Base-by-base conservation (phyloP, 805 yeast species). In the Candida bentonensis region DNA sequence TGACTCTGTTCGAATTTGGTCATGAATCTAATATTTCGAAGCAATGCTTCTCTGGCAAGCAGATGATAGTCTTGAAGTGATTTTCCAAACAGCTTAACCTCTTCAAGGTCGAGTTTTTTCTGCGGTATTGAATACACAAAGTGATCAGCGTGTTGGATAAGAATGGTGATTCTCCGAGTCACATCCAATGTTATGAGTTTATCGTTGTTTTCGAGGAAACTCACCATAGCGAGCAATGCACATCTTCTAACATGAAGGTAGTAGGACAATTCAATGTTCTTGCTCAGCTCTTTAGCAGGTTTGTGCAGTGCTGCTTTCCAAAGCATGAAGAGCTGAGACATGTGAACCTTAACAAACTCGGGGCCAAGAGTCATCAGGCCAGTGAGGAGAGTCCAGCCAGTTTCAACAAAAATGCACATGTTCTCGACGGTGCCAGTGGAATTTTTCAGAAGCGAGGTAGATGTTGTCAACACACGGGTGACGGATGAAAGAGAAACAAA, bases 351-450 rank as follows among this genome's bases (percentile, higher is more conserved):
- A 28, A 82, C 63, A 45, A 74, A 72, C 21, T 66, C 62, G 15
- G 70, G 69, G 28, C 80, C 82, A 0, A 74, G 72, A 42, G 77
- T 72, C 68, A 82, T 73, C 3, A 81, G 58, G 2, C 89, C 89
- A 47, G 69, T 65, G 21, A 82, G 53, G 21, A 79, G 53, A 15
- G 74, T 68, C 89, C 92, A 82, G 34, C 70, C 84, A 61, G 39
- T 72, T 57, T 41, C 72, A 42, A 30, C 65, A 55, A 51, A 68
- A 57, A 51, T 61, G 55, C 57, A 64, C 55, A 47, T 66, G 44
- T 39, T 60, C 39, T 7, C 51, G 22, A 56, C 56, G 44, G 49
- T 56, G 23, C 50, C 56, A 40, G 50, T 53, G 20, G 50, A 50
- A 20, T 52, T 41, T 47, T 69, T 70, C n/a, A 71, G 54, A 28